phyloP scores from a whole-genome alignment of 805 yeast species.

The Suhomyces sp. region DNA sequence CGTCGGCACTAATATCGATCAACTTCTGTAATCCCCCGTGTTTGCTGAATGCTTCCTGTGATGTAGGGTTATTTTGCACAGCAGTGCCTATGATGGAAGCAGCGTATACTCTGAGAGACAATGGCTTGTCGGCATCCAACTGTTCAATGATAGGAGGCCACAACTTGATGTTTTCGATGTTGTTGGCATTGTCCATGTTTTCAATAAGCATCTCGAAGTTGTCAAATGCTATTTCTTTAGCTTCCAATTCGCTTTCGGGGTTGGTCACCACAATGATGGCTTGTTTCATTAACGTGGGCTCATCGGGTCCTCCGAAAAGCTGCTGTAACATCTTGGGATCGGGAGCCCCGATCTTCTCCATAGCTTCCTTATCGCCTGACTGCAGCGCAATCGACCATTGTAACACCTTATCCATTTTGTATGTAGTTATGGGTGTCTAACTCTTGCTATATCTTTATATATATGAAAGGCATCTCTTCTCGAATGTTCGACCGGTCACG shows the following conservation, averaged over 20 bases:
- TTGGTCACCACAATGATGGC: constrained; percentile 58
- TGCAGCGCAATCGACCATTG: constrained; percentile 90
- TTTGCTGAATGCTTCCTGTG: constrained; percentile 65
- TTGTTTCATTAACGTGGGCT: constrained; percentile 82
- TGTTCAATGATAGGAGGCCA: constrained; percentile 71
- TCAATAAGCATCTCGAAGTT: constrained; percentile 93
- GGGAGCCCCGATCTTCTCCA: constrained; percentile 59
- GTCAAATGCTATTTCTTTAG: constrained; percentile 74
- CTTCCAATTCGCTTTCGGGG: constrained; percentile 58
- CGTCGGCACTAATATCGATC: constrained; percentile 36
- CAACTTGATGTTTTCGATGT: constrained; percentile 74
- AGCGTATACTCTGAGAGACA: constrained; percentile 51
- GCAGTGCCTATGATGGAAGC: constrained; percentile 85
- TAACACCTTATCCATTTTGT: constrained; percentile 77
- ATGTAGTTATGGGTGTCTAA: not conserved
- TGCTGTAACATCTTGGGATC: constrained; percentile 79
- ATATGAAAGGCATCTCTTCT: not conserved
- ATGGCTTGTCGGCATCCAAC: constrained; percentile 38
- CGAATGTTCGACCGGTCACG: not conserved
- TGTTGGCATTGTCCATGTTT: constrained; percentile 91
- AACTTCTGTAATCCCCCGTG: constrained; percentile 49
- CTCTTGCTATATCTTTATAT: not conserved
- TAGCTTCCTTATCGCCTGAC: constrained; percentile 67
- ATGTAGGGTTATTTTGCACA: constrained; percentile 80
- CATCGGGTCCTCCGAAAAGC: constrained; percentile 80